Conservation (phyloP, 1,139 yeast genomes). For the Wickerhamomyces sp. region DNA sequence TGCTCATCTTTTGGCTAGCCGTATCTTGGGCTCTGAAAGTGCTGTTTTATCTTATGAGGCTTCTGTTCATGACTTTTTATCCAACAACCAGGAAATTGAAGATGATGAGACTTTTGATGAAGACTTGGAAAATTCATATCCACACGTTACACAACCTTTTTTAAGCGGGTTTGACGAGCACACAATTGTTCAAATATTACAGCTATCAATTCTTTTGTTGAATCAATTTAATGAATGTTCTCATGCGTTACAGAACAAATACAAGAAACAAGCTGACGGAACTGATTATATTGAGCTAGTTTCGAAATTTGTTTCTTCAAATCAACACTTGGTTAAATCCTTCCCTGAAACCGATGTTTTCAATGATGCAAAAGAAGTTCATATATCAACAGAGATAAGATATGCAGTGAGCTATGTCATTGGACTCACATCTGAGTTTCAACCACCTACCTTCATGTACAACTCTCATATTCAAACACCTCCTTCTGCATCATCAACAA, state of each 20-base stretch:
- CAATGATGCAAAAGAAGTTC: constrained; percentile 11
- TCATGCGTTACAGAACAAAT: constrained; percentile 52
- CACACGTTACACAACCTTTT: constrained; percentile 45
- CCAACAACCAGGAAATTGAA: constrained; percentile 17
- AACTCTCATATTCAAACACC: constrained; percentile 15
- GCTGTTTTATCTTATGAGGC: constrained; percentile 27
- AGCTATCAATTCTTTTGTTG: constrained; percentile 42
- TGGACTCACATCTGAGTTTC: constrained; percentile 12
- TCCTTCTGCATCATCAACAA: constrained; percentile 24
- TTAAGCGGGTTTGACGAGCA: constrained; percentile 44
- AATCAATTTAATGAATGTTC: constrained; percentile 45
- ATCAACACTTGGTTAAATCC: constrained; percentile 6
- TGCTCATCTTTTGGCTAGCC: constrained; percentile 68
- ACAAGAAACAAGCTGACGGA: constrained; percentile 27
- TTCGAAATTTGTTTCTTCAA: constrained; percentile 6
- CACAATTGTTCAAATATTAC: constrained; percentile 40
- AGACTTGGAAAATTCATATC: constrained; percentile 34
- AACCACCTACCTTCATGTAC: not conserved
- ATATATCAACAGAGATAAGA: constrained; percentile 9
- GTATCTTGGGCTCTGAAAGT: constrained; percentile 44
- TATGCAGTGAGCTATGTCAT: constrained; percentile 14
- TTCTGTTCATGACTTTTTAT: constrained; percentile 10
- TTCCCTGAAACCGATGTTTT: constrained; percentile 16
- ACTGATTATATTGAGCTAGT: constrained; percentile 12
- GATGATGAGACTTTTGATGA: constrained; percentile 23